phyloP scores from a whole-genome alignment of 805 yeast genomes.

The Candida endomychidarum region DNA sequence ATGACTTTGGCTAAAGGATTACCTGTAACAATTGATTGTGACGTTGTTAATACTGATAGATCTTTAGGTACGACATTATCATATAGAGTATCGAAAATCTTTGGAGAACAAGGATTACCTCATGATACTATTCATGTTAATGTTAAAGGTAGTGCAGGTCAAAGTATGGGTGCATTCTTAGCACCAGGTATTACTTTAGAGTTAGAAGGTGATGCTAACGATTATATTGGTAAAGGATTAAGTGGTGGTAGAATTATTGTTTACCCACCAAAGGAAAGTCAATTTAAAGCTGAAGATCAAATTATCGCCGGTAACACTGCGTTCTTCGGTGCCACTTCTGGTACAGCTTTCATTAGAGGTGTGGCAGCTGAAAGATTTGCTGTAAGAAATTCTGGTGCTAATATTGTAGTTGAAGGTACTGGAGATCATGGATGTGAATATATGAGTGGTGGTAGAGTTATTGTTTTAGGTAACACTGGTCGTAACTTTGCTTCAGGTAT shows the following conservation, averaged over 20 bases:
- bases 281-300: conserved; percentile 92
- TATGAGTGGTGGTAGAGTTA: conserved; percentile 99
- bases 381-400: conserved; percentile 98
- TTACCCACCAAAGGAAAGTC: conserved; percentile 83
- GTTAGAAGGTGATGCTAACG: conserved; percentile 96
- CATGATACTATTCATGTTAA: conserved; percentile 95
- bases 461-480: conserved; percentile 88
- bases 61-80: conserved; percentile 94
- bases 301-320: conserved; percentile 97
- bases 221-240: conserved; percentile 95
- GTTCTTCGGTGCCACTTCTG: conserved; percentile 96
- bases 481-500: conserved; percentile 96
- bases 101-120: conserved; percentile 92
- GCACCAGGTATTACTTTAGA: conserved; percentile 95
- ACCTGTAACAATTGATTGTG: conserved; percentile 91
- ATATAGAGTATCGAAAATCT: conserved; percentile 87
- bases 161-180: conserved; percentile 96
- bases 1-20: conserved; percentile 93
- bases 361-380: conserved; percentile 98
- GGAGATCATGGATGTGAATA: conserved; percentile 99
- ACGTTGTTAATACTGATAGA: conserved; percentile 94
- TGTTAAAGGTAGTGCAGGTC: conserved; percentile 93
- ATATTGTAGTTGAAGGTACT: conserved; percentile 92
- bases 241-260: conserved; percentile 93
- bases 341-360: conserved; percentile 92